These are phyloP conservation scores for Saccharomycopsis lassenensis DNA, from an alignment of 805 yeast genomes.

Conservation along the genomic window DNA sequence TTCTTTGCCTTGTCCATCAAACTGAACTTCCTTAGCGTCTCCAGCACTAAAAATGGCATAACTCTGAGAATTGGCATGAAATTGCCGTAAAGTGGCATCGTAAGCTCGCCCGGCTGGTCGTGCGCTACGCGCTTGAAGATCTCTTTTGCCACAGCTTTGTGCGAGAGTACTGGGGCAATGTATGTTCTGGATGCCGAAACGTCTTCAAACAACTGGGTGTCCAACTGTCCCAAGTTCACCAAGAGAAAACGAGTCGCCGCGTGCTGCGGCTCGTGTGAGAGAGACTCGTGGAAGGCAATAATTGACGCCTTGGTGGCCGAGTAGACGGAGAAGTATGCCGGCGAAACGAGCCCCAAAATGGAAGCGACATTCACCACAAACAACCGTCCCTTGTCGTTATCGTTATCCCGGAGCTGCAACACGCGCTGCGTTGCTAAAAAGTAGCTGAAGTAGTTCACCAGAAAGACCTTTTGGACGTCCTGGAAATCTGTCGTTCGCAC, in stretches of 20 bases:
- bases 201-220: slow-evolving; percentile 31
- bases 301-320: slow-evolving; percentile 34
- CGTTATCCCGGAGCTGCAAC: slow-evolving; percentile 1
- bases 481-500: slow-evolving; percentile 21
- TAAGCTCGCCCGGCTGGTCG: slow-evolving; percentile 29
- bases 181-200: slow-evolving; percentile 27
- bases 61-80: slow-evolving; percentile 27
- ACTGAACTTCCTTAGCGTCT: slow-evolving; percentile 18
- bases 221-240: slow-evolving; percentile 35
- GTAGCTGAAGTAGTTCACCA: slow-evolving; percentile 15
- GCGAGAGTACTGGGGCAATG: slow-evolving; percentile 33
- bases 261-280: slow-evolving; percentile 24
- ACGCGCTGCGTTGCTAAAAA: slow-evolving; percentile 10
- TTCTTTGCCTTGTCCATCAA: slow-evolving; percentile 16
- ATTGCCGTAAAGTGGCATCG: slow-evolving; percentile 33
- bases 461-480: slow-evolving; percentile 20
- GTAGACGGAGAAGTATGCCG: slow-evolving; percentile 31
- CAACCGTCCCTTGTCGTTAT: slow-evolving; percentile 13
- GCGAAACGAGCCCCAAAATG: slow-evolving; percentile 31
- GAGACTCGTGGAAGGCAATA: slow-evolving; percentile 32
- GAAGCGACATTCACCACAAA: slow-evolving; percentile 32
- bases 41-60: slow-evolving; percentile 28
- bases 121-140: slow-evolving; percentile 23
- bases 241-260: slow-evolving; percentile 22
- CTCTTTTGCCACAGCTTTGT: slow-evolving; percentile 23